phyloP scores from a whole-genome alignment of 2,329 filamentous ascomycete species.

The Pyricularia pennisetigena region DNA sequence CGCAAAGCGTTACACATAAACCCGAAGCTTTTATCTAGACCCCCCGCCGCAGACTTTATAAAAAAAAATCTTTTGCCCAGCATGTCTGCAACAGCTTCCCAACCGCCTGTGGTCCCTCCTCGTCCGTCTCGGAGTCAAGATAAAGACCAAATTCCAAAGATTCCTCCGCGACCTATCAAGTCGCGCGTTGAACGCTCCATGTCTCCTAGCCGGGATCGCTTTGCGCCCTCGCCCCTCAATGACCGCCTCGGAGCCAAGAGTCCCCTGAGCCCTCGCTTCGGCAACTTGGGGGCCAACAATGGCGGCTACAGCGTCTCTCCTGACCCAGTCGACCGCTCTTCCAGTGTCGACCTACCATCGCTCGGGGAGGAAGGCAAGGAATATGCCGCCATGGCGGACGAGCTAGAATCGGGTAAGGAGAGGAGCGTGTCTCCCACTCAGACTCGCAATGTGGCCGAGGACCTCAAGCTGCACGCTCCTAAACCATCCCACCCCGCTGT shows the following conservation, averaged over 20 bases:
- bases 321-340: conserved; percentile 48
- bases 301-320: conserved; percentile 9
- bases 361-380: conserved; percentile 85
- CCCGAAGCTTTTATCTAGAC: neutral
- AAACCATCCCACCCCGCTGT: conserved; percentile 74
- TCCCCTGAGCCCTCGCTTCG: conserved; percentile 23
- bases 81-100: conserved; percentile 38
- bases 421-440: conserved; percentile 52
- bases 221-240: conserved; percentile 78
- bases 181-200: conserved; percentile 65
- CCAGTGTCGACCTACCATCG: conserved; percentile 73
- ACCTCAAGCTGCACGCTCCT: conserved; percentile 80
- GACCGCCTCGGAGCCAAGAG: conserved; percentile 48
- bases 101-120: conserved; percentile 45
- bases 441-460: conserved; percentile 67
- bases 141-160: conserved; percentile 47
- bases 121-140: conserved; percentile 43
- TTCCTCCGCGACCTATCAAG: conserved; percentile 66
- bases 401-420: conserved; percentile 29
- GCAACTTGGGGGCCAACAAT: conserved; percentile 25
- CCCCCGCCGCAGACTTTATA: neutral
- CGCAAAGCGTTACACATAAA: neutral
- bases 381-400: conserved; percentile 56
- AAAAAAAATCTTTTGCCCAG: conserved; percentile 8
- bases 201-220: conserved; percentile 69